Evolutionary conservation across 305 asterid species (phyloP), one percentile per base, ranked within the genome.

Genomic region (Solanum chacoense): DNA sequence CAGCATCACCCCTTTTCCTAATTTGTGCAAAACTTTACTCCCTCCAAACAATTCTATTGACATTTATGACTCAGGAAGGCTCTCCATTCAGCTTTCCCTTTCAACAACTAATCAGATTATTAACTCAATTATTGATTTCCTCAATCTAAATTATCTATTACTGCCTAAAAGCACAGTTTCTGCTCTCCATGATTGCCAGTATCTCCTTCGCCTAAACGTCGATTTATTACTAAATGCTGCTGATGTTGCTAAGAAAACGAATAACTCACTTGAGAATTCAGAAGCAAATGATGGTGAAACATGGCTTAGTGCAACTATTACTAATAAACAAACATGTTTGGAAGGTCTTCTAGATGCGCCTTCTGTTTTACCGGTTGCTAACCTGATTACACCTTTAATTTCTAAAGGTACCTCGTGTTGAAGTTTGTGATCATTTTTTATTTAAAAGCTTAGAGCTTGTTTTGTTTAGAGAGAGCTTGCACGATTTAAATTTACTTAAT

Each of bases 141-240:
- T 90, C 42, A 50, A 80, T 6, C 40, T 38, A 12, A 73, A 34
- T 16, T 1, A 75, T 31, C 16, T 65, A 14, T 32, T 80, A 63
- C 32, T 35, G n/a, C 73, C 91, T 65, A 81, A 78, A 77, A 85
- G 28, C 75, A 67, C 84, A 29, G 26, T 45, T 29, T 86, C 40
- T 29, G 93, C 91, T 59, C 92, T 92, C 32, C 83, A 79, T 45
- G 93, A 92, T 88, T 90, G 92, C 63, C 89, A 85, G 37, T 65
- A 59, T 18, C 91, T 92, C 20, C 37, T 88, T 24, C 40, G 71
- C 9, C 36, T 73, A 10, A 92, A 87, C 10, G 12, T 88, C 1
- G 92, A 88, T 38, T 87, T 86, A 8, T 40, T 92, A 13, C 37
- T 89, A 2, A 73, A 36, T 20, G 32, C 83, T 37, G 77, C 74